These are phyloP conservation scores for Diutina catenulata DNA, from an alignment of 1,139 yeast genomes.

Conservation along the genomic window DNA sequence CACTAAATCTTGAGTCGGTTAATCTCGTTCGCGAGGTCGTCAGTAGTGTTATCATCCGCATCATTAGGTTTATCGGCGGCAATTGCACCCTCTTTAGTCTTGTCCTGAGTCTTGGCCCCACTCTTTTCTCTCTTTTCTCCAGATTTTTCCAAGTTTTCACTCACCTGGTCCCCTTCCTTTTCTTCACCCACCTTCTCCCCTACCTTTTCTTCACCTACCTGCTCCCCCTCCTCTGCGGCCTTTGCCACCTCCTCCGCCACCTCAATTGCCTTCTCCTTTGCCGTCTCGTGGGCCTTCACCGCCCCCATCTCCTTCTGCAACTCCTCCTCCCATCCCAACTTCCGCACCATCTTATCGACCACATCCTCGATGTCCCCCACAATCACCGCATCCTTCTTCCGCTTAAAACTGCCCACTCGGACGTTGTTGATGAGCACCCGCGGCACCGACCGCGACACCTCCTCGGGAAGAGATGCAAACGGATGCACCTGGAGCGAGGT, in stretches of 20 bases:
- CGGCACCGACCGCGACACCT: slow-evolving; percentile 34
- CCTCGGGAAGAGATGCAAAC: slow-evolving; percentile 72
- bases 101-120: no score
- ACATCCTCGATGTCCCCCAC: slow-evolving; percentile 14
- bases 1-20: no score
- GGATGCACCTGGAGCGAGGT: slow-evolving; percentile 85
- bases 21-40: no score
- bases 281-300: background rate
- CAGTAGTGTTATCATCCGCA: no score
- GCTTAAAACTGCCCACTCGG: slow-evolving; percentile 58
- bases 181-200: background rate
- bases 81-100: no score
- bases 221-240: slow-evolving; percentile 5
- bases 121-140: no score
- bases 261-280: background rate
- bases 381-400: slow-evolving; percentile 7
- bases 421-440: slow-evolving; percentile 69
- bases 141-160: no score
- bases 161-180: background rate
- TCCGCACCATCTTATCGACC: slow-evolving; percentile 38
- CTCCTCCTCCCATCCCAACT: slow-evolving; percentile 56
- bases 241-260: background rate
- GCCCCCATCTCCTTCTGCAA: slow-evolving; percentile 18
- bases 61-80: no score
- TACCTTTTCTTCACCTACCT: background rate